Conservation (phyloP, 164 flowering plant genomes). For the Berberis vulgaris region DNA sequence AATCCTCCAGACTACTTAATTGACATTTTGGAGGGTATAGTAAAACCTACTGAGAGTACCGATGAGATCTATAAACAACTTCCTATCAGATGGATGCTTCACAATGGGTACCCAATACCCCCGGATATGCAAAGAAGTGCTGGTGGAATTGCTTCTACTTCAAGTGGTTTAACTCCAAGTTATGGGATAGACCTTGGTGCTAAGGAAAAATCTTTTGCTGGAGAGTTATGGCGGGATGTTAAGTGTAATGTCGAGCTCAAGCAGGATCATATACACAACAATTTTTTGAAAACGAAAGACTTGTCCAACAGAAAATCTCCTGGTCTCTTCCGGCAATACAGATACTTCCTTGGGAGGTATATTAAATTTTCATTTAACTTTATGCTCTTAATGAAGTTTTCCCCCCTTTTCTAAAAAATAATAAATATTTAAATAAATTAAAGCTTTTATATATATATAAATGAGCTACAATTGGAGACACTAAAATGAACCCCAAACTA, state of each 20-base stretch:
- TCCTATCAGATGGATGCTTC: constrained; percentile 96
- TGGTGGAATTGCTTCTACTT: constrained; percentile 32
- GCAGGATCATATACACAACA: constrained; percentile 43
- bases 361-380: background rate
- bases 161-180: constrained; percentile 24
- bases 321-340: constrained; percentile 53
- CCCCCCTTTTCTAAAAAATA: no score
- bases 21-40: constrained; percentile 91
- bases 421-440: no score
- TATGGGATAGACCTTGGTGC: constrained; percentile 24
- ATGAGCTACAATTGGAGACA: no score
- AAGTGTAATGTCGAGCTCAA: constrained; percentile 44
- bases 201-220: constrained; percentile 61
- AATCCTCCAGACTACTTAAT: constrained; percentile 95
- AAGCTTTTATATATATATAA: no score
- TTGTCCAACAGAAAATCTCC: constrained; percentile 67
- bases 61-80: constrained; percentile 53
- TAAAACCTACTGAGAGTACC: constrained; percentile 41
- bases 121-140: constrained; percentile 61
- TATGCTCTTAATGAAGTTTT: no score
- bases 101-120: constrained; percentile 84
- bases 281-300: constrained; percentile 46
- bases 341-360: constrained; percentile 85
- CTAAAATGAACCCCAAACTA: no score
- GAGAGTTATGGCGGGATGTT: constrained; percentile 77